A percentile compares a stretch with the other conserved stretches of the same genome.
Evolutionary conservation across 2,329 filamentous ascomycete species (phyloP).

Genomic region (Pyricularia sp.): DNA sequence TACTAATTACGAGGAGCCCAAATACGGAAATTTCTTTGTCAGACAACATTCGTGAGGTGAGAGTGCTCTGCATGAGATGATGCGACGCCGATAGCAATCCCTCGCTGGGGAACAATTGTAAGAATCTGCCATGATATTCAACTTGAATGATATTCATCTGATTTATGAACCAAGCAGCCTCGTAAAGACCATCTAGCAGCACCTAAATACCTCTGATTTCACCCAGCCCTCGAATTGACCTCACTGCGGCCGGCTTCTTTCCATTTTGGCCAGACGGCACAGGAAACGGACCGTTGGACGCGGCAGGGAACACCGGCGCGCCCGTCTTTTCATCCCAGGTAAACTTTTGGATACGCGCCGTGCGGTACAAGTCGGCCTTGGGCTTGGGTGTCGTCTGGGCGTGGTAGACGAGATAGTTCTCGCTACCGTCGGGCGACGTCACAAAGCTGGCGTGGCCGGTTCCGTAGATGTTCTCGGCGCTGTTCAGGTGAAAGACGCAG

Average conservation of each 20-base stretch:
- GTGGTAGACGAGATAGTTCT: slow-evolving; percentile 25
- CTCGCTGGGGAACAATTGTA: background rate
- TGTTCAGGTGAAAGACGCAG: slow-evolving; percentile 26
- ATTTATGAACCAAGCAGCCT: background rate
- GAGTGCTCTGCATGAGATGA: background rate
- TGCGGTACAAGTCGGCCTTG: slow-evolving; percentile 20
- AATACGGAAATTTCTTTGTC: background rate
- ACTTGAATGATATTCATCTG: background rate
- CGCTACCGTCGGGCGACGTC: slow-evolving; percentile 21
- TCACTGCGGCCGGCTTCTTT: slow-evolving; percentile 3
- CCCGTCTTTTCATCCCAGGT: slow-evolving; percentile 22
- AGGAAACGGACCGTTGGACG: slow-evolving; percentile 22
- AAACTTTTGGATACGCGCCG: slow-evolving; percentile 22
- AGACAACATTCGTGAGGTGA: background rate
- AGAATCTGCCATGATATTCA: background rate
- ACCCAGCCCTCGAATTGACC: slow-evolving; percentile 4
- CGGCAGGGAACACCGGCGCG: slow-evolving; percentile 21
- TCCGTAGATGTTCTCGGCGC: slow-evolving; percentile 19
- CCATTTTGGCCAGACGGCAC: slow-evolving; percentile 21
- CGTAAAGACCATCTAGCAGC: background rate
- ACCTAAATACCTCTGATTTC: background rate
- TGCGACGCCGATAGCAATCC: background rate
- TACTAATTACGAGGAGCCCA: background rate
- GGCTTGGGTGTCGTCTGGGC: slow-evolving; percentile 22
- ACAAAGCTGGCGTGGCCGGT: slow-evolving; percentile 25